phyloP scores from a whole-genome alignment of 768 basidiomycete genomes.

The Russula foetens region DNA sequence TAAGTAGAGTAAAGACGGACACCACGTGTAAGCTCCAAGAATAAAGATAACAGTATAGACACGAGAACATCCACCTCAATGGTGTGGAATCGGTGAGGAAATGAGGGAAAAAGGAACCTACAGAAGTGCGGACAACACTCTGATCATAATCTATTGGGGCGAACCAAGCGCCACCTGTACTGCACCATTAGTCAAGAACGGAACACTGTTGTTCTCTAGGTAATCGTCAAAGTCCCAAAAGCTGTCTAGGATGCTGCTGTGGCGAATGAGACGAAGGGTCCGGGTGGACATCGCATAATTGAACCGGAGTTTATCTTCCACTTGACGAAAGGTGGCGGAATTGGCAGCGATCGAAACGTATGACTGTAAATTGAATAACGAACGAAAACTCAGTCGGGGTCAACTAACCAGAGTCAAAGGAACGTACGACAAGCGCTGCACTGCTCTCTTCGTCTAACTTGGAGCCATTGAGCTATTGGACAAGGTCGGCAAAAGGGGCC shows the following conservation, averaged over 20 bases:
- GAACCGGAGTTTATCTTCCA: not conserved
- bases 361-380: not conserved
- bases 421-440: constrained; percentile 12
- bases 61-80: not conserved
- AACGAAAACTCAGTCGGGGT: not conserved
- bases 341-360: not conserved
- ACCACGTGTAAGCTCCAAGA: not conserved
- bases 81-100: not conserved
- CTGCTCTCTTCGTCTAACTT: constrained; percentile 1
- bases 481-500: constrained; percentile 36
- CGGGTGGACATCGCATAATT: constrained; percentile 30
- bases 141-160: not conserved
- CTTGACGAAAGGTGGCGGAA: not conserved
- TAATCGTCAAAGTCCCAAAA: constrained; percentile 83
- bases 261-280: constrained; percentile 42
- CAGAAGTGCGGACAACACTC: not conserved
- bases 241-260: constrained; percentile 41
- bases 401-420: not conserved
- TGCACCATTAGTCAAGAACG: constrained; percentile 38
- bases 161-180: not conserved
- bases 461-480: constrained; percentile 35
- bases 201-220: constrained; percentile 57
- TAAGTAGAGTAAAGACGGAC: not conserved
- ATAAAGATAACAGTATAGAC: not conserved
- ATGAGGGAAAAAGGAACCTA: not conserved